phyloP scores from a whole-genome alignment of 345 rosid species.

The Atalantia buxifolia region DNA sequence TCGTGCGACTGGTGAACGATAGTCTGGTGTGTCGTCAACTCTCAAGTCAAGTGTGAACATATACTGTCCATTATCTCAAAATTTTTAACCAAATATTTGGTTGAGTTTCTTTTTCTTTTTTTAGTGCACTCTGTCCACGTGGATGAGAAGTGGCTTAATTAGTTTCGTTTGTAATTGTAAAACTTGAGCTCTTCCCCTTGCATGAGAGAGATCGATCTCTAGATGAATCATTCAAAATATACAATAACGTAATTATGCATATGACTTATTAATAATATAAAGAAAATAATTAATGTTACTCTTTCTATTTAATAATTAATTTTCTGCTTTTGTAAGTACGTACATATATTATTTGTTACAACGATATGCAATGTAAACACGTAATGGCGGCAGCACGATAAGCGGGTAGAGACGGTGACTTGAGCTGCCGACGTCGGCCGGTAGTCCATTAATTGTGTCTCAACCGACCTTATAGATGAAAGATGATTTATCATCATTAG shows the following conservation, averaged over 20 bases:
- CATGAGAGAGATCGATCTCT: background rate
- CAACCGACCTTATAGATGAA: conserved; percentile 26
- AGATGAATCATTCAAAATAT: background rate
- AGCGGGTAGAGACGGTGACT: conserved; percentile 17
- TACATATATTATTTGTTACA: background rate
- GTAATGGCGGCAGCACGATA: background rate
- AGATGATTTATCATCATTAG: background rate
- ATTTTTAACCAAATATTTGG: conserved; percentile 13
- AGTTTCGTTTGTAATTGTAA: conserved; percentile 21
- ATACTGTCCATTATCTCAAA: background rate
- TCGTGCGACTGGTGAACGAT: conserved; percentile 59
- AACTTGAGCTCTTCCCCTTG: background rate
- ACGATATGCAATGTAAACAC: background rate
- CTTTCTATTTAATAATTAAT: background rate
- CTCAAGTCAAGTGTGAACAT: conserved; percentile 15
- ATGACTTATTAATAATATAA: background rate
- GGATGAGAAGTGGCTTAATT: conserved; percentile 39
- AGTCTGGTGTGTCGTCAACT: conserved; percentile 26
- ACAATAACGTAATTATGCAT: background rate
- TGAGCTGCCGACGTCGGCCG: conserved; percentile 11
- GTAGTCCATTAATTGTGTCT: conserved; percentile 15
- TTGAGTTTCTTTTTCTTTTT: background rate
- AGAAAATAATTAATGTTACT: background rate
- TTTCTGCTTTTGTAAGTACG: background rate
- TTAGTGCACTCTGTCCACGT: conserved; percentile 39